phyloP scores from a whole-genome alignment of 169 alveolate species.

The Eimeria necatrix region DNA sequence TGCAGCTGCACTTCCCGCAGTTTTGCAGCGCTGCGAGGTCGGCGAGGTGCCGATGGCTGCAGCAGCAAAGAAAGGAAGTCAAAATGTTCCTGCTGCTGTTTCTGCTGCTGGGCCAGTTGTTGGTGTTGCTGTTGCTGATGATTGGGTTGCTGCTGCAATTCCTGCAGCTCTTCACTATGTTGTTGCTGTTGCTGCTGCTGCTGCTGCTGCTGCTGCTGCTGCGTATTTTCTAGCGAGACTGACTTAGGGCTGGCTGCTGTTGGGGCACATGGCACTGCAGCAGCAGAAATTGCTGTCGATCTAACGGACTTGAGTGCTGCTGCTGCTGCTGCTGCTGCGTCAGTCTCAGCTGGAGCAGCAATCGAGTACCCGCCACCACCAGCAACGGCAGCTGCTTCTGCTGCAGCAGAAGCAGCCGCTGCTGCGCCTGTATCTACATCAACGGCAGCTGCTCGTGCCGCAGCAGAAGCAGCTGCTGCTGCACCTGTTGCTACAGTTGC shows the following conservation, averaged over 20 bases:
- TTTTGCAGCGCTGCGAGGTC: conserved; percentile 13
- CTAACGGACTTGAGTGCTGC: background rate
- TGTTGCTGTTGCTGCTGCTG: conserved; percentile 15
- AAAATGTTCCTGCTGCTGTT: background rate
- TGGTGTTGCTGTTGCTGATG: background rate
- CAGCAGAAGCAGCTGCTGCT: background rate
- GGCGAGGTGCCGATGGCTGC: background rate
- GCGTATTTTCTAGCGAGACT: too few species aligned
- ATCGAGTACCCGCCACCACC: background rate
- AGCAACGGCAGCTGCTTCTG: background rate
- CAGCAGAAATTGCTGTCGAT: background rate
- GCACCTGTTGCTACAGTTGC: background rate
- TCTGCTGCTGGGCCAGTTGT: background rate
- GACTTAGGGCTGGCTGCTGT: background rate
- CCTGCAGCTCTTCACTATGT: background rate
- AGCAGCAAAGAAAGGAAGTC: conserved; percentile 13
- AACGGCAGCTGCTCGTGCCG: conserved; percentile 2
- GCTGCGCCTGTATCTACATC: background rate
- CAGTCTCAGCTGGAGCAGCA: background rate
- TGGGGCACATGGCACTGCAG: background rate
- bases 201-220: background rate
- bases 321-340: background rate
- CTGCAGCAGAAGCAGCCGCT: background rate
- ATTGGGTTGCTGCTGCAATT: background rate
- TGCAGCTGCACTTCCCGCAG: background rate